Base-by-base conservation (phyloP, 306 rosid species). In the Dicorynia guianensis region DNA sequence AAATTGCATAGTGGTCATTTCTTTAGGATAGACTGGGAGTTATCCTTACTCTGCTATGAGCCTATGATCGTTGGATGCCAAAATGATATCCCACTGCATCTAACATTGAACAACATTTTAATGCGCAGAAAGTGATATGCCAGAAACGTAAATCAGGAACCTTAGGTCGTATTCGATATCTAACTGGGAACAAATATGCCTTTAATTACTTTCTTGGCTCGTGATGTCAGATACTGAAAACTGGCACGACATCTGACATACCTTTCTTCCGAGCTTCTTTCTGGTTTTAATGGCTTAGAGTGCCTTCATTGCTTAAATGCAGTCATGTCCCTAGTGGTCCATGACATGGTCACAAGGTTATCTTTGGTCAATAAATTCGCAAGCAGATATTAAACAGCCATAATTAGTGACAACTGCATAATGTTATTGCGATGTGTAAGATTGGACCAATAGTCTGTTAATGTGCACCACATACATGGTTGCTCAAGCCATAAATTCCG, bases 161-260 rank as follows among this genome's bases (percentile, higher is more conserved):
- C 34, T 76, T 11, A 63, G 3, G 72, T 82, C 69, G 35, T 25
- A 62, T 67, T 79, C 85, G 18, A 62, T 34, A 42, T 68, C 39
- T 18, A 54, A 35, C 35, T 9, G 12, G 63, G 71, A 61, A 71
- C 67, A 66, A 79, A 68, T 34, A 63, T 63, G 50, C 82, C 81
- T 39, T 39, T 18, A 5, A 71, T 53, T 8, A 72, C 13, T 67
- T 74, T 70, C 36, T 44, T 67, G 61, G 60, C 67, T 49, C 77
- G 53, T 79, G 35, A 69, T 63, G 33, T n/a, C 75, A 46, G 74
- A 75, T 74, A 69, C 25, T 63, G 61, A 30, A 42, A 58, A 49
- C 58, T 7, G 11, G 54, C n/a, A 67, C 34, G 76, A 68, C 69
- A n/a, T 43, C 15, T 8, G 42, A 58, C 62, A 54, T 18, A n/a